phyloP scores from a whole-genome alignment of 805 yeast species.

The Wickerhamomyces ciferrii region DNA sequence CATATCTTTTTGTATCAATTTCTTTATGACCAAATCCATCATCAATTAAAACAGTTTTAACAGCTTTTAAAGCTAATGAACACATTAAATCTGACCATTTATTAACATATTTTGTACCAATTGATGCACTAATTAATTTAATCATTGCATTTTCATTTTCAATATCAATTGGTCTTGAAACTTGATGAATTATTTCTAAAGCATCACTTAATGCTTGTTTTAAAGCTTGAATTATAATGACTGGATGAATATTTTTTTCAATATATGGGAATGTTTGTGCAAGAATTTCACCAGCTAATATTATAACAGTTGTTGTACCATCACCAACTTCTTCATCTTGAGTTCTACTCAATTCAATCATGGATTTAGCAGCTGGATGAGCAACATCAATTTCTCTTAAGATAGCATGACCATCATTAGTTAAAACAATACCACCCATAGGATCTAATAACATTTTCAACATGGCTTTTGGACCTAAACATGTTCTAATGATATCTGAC shows the following conservation, averaged over 20 bases:
- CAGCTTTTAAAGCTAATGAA: constrained; percentile 79
- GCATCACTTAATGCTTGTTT: constrained; percentile 91
- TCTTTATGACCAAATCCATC: constrained; percentile 60
- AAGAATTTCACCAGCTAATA: constrained; percentile 92
- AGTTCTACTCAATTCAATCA: constrained; percentile 95
- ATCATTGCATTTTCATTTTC: constrained; percentile 84
- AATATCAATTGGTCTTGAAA: constrained; percentile 79
- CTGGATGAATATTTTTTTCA: constrained; percentile 96
- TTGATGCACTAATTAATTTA: constrained; percentile 80
- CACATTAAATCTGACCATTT: constrained; percentile 94
- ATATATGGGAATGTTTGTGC: constrained; percentile 94
- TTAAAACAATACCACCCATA: constrained; percentile 86
- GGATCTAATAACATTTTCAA: constrained; percentile 96
- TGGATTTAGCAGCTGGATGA: constrained; percentile 98
- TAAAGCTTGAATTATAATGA: constrained; percentile 89
- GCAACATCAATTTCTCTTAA: constrained; percentile 95
- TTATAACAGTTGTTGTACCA: constrained; percentile 96
- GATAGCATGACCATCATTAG: constrained; percentile 98
- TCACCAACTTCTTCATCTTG: constrained; percentile 99
- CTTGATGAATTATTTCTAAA: constrained; percentile 75
- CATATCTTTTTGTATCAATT: constrained; percentile 90
- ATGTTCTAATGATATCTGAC: constrained; percentile 94
- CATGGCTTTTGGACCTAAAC: constrained; percentile 99
- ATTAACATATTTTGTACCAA: constrained; percentile 92
- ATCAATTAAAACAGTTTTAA: constrained; percentile 69